A percentile compares a stretch with the other conserved stretches of the same genome.
These are phyloP conservation scores for Phytopythium helicoides DNA, from an alignment of 352 stramenopile species.

Conservation along the genomic window DNA sequence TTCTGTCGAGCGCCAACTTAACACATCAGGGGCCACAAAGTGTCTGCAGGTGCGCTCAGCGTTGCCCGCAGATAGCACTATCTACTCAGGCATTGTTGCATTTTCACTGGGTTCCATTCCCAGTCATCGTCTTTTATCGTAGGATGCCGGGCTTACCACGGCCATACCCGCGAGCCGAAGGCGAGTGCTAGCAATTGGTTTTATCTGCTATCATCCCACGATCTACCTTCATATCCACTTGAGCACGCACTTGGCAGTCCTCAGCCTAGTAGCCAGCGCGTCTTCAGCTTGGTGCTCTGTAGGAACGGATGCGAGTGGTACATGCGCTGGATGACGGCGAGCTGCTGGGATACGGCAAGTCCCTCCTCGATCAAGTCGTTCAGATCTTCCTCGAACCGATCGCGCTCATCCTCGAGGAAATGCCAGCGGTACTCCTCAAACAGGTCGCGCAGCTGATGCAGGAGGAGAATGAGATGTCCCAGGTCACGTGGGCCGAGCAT, in stretches of 20 bases:
- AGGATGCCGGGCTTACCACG: too few relatives aligned
- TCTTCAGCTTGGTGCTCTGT: constrained; percentile 46
- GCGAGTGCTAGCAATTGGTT: too few relatives aligned
- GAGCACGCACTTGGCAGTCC: not conserved
- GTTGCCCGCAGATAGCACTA: too few relatives aligned
- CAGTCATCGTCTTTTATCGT: too few relatives aligned
- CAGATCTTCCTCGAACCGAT: constrained; percentile 82
- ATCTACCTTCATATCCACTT: not conserved
- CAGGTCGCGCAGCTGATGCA: constrained; percentile 75
- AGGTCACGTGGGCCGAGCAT: constrained; percentile 65
- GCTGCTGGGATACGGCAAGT: constrained; percentile 71
- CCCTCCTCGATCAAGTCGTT: constrained; percentile 79
- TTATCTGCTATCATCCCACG: too few relatives aligned
- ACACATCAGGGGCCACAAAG: too few relatives aligned
- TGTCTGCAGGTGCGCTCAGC: too few relatives aligned
- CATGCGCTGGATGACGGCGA: constrained; percentile 87
- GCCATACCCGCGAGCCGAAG: too few relatives aligned
- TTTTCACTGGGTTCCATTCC: too few relatives aligned
- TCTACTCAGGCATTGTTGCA: too few relatives aligned
- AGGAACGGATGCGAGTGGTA: constrained; percentile 84
- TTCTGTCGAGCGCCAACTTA: too few relatives aligned
- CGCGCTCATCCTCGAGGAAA: constrained; percentile 76
- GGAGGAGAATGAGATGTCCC: constrained; percentile 65
- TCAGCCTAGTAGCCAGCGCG: constrained; percentile 58
- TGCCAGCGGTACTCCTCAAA: constrained; percentile 69